phyloP scores from a whole-genome alignment of 78 protist species.

The Dictyostelium intermedium region DNA sequence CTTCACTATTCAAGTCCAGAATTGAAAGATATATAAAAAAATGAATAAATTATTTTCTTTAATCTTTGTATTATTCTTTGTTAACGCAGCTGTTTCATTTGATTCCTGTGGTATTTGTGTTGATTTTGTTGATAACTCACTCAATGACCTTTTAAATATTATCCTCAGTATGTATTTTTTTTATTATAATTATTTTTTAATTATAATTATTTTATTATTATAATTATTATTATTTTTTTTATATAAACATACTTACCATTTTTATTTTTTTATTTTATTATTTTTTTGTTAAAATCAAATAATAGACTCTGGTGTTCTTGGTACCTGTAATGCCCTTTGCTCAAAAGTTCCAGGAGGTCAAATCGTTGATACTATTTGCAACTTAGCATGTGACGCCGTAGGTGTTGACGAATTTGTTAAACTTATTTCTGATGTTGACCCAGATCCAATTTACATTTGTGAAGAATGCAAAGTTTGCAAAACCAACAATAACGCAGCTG shows the following conservation, averaged over 20 bases:
- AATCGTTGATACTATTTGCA: not conserved
- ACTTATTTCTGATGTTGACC: slow-evolving; percentile 12
- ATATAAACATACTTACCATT: not conserved
- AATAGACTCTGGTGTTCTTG: slow-evolving; percentile 41
- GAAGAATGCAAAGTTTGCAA: slow-evolving; percentile 13
- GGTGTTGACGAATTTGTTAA: slow-evolving; percentile 63
- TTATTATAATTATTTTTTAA: too few species aligned
- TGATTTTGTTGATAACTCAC: slow-evolving; percentile 30
- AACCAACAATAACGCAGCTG: slow-evolving; percentile 19
- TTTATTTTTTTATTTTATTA: not conserved
- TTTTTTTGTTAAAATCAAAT: not conserved
- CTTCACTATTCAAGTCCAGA: not conserved
- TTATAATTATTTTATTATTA: too few species aligned
- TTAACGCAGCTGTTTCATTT: not conserved
- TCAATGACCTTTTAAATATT: slow-evolving; percentile 33
- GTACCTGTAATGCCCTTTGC: slow-evolving; percentile 43
- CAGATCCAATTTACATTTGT: slow-evolving; percentile 67
- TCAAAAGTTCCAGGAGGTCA: not conserved
- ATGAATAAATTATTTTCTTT: slow-evolving; percentile 17
- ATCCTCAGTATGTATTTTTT: slow-evolving; percentile 39
- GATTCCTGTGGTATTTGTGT: slow-evolving; percentile 28
- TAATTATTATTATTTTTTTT: not conserved
- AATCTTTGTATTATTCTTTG: not conserved
- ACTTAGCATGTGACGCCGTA: slow-evolving; percentile 9
- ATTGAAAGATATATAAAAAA: slow-evolving; percentile 22